Evolutionary conservation across 331 rosid genomes (phyloP).

Genomic region (Quercus lobata): DNA sequence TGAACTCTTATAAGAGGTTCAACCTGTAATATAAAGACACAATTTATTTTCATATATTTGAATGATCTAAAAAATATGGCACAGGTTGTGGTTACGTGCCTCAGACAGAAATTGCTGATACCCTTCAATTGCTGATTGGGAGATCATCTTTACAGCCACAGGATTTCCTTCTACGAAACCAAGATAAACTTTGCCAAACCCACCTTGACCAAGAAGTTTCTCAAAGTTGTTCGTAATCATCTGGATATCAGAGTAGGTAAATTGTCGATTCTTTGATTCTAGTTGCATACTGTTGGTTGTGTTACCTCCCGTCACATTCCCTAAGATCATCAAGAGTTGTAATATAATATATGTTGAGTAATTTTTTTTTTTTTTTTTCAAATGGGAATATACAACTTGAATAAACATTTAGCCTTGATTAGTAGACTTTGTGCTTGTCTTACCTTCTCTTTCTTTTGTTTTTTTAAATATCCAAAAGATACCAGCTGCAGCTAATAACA

Average conservation of each 20-base stretch:
- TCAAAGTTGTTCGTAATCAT: constrained; percentile 44
- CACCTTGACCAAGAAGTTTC: constrained; percentile 44
- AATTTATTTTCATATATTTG: neutral
- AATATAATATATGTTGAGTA: no score
- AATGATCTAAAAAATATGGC: neutral
- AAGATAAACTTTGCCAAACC: constrained; percentile 52
- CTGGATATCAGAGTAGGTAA: constrained; percentile 23
- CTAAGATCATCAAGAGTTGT: neutral
- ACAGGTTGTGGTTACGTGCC: constrained; percentile 20
- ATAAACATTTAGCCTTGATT: no score
- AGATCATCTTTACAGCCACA: constrained; percentile 54
- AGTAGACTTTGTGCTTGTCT: no score
- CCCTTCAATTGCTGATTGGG: constrained; percentile 43
- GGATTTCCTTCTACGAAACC: constrained; percentile 29
- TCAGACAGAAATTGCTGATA: constrained; percentile 51
- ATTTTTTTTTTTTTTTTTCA: no score
- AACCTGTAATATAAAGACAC: constrained; percentile 30
- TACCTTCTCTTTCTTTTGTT: neutral
- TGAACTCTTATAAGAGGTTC: constrained; percentile 60
- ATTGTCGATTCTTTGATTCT: constrained; percentile 15
- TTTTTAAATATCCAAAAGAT: constrained; percentile 18
- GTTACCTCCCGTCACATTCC: neutral
- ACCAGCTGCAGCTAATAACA: constrained; percentile 11
- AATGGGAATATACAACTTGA: no score
- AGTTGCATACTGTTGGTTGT: neutral